These are phyloP conservation scores for Fusarium dimerum DNA, from an alignment of 2,329 filamentous ascomycete genomes.

Conservation along the genomic window DNA sequence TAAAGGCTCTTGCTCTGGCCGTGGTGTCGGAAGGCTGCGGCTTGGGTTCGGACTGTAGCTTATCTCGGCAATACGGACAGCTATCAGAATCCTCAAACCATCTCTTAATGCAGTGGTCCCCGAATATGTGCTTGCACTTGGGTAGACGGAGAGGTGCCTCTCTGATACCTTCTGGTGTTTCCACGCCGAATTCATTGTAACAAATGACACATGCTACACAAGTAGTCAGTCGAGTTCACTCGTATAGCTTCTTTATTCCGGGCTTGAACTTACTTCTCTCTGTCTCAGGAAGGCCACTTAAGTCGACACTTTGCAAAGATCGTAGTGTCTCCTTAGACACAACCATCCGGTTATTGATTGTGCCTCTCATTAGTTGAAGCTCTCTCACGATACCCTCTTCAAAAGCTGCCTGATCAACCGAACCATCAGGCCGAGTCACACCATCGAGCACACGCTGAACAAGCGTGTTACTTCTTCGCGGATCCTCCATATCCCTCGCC, in stretches of 20 bases:
- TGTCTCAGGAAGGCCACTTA: constrained; percentile 45
- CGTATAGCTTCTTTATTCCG: not conserved
- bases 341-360: constrained; percentile 45
- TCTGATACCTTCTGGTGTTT: constrained; percentile 57
- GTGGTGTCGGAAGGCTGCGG: constrained; percentile 13
- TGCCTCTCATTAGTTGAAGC: constrained; percentile 49
- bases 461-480: not conserved
- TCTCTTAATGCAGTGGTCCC: constrained; percentile 64
- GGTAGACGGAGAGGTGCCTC: constrained; percentile 61
- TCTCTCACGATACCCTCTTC: constrained; percentile 40
- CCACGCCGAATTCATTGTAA: constrained; percentile 61
- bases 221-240: constrained; percentile 7
- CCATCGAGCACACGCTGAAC: constrained; percentile 14
- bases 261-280: constrained; percentile 46
- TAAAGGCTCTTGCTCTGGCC: constrained; percentile 30
- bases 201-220: constrained; percentile 61
- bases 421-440: constrained; percentile 8
- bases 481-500: constrained; percentile 23
- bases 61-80: constrained; percentile 66
- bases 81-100: constrained; percentile 65
- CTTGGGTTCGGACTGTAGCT: constrained; percentile 53
- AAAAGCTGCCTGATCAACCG: constrained; percentile 7
- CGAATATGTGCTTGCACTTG: constrained; percentile 65
- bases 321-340: constrained; percentile 49
- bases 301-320: constrained; percentile 47